A percentile compares a stretch with the other conserved stretches of the same genome.
Evolutionary conservation across 768 basidiomycete genomes (phyloP).

Genomic region (Kockovaella imperatae): DNA sequence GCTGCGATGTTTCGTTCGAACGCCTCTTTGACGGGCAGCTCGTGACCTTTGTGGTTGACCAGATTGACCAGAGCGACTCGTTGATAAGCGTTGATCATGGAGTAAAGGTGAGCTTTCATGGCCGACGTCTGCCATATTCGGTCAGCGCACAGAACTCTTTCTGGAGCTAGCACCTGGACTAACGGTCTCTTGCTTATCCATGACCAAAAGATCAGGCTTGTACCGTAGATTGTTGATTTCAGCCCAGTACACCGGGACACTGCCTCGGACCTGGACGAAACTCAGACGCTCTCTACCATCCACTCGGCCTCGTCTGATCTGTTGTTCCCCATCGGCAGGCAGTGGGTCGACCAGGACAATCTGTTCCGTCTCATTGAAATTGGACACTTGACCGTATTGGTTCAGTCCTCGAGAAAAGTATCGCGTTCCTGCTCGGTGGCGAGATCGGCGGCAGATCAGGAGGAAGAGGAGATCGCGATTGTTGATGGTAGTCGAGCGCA

Average conservation of each 20-base stretch:
- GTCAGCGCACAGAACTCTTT: neutral
- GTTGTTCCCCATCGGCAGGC: slow-evolving; percentile 19
- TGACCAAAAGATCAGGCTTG: slow-evolving; percentile 90
- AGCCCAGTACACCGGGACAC: slow-evolving; percentile 90
- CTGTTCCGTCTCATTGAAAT: slow-evolving; percentile 98
- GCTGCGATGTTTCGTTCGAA: slow-evolving; percentile 71
- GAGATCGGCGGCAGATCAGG: slow-evolving; percentile 86
- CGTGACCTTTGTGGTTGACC: slow-evolving; percentile 86
- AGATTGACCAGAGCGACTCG: slow-evolving; percentile 75
- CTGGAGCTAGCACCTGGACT: slow-evolving; percentile 31
- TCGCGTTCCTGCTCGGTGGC: slow-evolving; percentile 89
- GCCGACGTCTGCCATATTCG: slow-evolving; percentile 57
- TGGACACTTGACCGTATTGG: slow-evolving; percentile 78
- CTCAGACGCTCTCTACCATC: slow-evolving; percentile 52
- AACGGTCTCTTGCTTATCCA: slow-evolving; percentile 84
- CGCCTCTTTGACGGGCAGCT: slow-evolving; percentile 89
- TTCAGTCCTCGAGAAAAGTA: slow-evolving; percentile 95
- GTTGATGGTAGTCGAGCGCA: slow-evolving; percentile 66
- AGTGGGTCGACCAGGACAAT: slow-evolving; percentile 63
- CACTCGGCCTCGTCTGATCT: slow-evolving; percentile 30
- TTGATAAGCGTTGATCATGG: slow-evolving; percentile 68
- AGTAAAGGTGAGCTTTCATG: slow-evolving; percentile 64
- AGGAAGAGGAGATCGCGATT: slow-evolving; percentile 71
- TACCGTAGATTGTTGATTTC: slow-evolving; percentile 92
- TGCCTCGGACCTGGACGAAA: slow-evolving; percentile 89